A percentile compares a stretch with the other conserved stretches of the same genome.
Conservation (phyloP, 805 yeast genomes). For the Yarrowia sp. region DNA sequence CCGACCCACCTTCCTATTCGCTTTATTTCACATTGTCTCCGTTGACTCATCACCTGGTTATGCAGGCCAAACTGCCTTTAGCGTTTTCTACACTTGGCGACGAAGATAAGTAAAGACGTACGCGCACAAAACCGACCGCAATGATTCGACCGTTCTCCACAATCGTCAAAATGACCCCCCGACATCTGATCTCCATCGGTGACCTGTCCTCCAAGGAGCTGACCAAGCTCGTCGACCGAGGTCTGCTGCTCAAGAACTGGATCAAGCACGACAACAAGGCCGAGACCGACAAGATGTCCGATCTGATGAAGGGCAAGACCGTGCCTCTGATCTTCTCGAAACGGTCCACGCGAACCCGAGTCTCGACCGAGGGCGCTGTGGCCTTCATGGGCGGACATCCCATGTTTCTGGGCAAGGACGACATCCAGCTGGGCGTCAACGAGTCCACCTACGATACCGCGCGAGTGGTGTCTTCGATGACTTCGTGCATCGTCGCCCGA, state of each 20-base stretch:
- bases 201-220: slow-evolving; percentile 76
- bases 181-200: slow-evolving; percentile 80
- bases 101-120: neutral
- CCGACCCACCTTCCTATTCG: too few species aligned
- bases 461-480: slow-evolving; percentile 89
- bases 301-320: slow-evolving; percentile 70
- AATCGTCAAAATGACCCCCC: slow-evolving; percentile 36
- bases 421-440: slow-evolving; percentile 93
- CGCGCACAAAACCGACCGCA: neutral
- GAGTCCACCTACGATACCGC: slow-evolving; percentile 89
- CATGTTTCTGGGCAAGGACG: slow-evolving; percentile 94
- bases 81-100: neutral
- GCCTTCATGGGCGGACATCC: slow-evolving; percentile 93
- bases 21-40: too few species aligned
- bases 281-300: slow-evolving; percentile 39
- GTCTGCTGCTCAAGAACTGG: slow-evolving; percentile 60
- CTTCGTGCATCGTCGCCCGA: slow-evolving; percentile 95
- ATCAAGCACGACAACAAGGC: slow-evolving; percentile 52
- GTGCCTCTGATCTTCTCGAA: slow-evolving; percentile 83
- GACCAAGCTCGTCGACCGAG: slow-evolving; percentile 65
- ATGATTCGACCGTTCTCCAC: slow-evolving; percentile 17
- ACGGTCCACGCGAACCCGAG: slow-evolving; percentile 92
- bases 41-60: neutral
- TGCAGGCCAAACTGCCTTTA: neutral
- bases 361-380: slow-evolving; percentile 92